A percentile compares a stretch with the other conserved stretches of the same genome.
Evolutionary conservation across 768 basidiomycete species (phyloP).

Genomic region (Rhodotorula diobovata): DNA sequence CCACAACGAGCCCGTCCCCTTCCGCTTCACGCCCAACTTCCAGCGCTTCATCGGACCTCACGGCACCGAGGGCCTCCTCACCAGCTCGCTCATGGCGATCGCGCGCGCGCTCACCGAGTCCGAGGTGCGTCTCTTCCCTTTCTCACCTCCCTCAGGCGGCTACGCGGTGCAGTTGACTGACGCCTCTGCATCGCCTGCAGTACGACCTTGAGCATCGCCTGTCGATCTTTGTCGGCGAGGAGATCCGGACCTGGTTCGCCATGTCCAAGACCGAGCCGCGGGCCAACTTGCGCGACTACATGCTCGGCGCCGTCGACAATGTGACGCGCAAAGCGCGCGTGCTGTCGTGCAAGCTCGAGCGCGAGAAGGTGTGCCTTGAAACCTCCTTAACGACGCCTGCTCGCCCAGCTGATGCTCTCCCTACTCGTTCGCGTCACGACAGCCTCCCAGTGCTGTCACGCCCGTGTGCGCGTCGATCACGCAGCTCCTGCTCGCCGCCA

Average conservation of each 20-base stretch:
- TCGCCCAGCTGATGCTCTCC: constrained; percentile 22
- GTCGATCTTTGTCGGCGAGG: constrained; percentile 85
- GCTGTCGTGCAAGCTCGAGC: constrained; percentile 79
- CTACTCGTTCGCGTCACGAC: constrained; percentile 14
- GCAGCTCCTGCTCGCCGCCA: constrained; percentile 75
- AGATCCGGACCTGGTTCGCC: constrained; percentile 71
- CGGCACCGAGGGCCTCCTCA: constrained; percentile 81
- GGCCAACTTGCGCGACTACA: constrained; percentile 48
- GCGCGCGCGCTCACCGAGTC: constrained; percentile 84
- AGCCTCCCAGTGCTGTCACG: constrained; percentile 45
- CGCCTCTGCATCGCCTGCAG: constrained; percentile 48
- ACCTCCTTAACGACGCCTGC: constrained; percentile 41
- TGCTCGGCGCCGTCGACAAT: constrained; percentile 60
- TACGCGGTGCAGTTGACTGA: background rate
- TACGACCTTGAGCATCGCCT: constrained; percentile 90
- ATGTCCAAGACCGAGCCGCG: constrained; percentile 58
- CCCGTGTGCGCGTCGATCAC: constrained; percentile 67
- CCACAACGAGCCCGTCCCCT: constrained; percentile 83
- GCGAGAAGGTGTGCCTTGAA: constrained; percentile 67
- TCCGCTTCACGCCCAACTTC: constrained; percentile 95
- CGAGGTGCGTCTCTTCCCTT: constrained; percentile 58
- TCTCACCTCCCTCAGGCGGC: too few species aligned
- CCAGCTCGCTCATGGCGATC: constrained; percentile 82
- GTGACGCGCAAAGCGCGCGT: constrained; percentile 75
- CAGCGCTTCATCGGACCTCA: constrained; percentile 85